Conservation (phyloP, 352 stramenopile genomes). For the Globisporangium iwayamae region DNA sequence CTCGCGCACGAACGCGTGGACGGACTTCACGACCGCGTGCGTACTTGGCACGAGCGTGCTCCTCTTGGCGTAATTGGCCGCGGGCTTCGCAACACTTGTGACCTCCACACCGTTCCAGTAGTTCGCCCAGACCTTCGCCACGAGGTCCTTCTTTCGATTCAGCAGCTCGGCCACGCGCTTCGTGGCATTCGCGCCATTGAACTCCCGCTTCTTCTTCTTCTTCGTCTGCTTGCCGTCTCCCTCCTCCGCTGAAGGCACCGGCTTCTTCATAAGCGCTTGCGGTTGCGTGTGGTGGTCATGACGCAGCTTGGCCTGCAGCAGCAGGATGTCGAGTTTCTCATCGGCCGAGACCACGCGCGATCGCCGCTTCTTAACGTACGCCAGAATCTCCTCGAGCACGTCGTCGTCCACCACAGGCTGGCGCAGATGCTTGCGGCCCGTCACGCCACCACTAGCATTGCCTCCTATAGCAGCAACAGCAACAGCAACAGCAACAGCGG, state of each 20-base stretch:
- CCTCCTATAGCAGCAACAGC: too few species aligned
- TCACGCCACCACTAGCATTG: too few species aligned
- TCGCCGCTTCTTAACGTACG: conserved; percentile 11
- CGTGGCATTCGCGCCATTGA: conserved; percentile 5
- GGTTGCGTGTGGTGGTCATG: not conserved
- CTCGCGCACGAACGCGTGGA: conserved; percentile 4
- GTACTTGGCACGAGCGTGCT: conserved; percentile 5
- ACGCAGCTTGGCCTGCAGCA: conserved; percentile 13
- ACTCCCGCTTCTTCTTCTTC: not conserved
- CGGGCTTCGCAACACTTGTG: not conserved
- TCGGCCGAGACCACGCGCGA: conserved; percentile 7
- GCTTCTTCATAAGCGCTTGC: not conserved
- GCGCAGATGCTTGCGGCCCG: not conserved
- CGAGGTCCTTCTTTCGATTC: conserved; percentile 9
- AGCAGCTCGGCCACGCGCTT: conserved; percentile 6
- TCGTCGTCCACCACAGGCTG: conserved; percentile 3
- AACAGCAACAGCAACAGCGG: not conserved
- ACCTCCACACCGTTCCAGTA: conserved; percentile 6
- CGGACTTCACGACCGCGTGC: not conserved
- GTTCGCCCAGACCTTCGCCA: conserved; percentile 3
- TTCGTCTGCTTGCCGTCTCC: too few species aligned
- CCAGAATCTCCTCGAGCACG: not conserved
- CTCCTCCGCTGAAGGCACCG: not conserved
- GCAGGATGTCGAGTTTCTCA: conserved; percentile 16
- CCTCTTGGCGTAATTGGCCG: conserved; percentile 4